phyloP scores from a whole-genome alignment of 257 asterid species.

The Solanum pinnatisectum region DNA sequence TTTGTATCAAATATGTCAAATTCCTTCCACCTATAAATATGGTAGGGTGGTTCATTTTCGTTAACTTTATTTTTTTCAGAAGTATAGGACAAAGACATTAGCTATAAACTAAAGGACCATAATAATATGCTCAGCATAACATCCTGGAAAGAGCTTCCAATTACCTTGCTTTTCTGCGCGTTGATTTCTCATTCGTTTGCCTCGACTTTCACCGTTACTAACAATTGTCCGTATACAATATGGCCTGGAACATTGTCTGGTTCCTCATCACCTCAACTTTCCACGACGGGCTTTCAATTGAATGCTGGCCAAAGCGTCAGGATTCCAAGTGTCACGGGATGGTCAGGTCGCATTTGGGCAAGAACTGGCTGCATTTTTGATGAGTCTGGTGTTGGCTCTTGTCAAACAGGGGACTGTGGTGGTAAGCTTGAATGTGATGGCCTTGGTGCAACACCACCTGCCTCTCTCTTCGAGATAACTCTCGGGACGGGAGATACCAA shows the following conservation, averaged over 20 bases:
- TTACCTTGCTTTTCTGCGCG: slow-evolving; percentile 10
- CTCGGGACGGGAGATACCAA: slow-evolving; percentile 47
- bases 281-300: slow-evolving; percentile 65
- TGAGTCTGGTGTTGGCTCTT: slow-evolving; percentile 48
- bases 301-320: slow-evolving; percentile 45
- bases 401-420: slow-evolving; percentile 77
- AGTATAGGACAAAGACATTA: not conserved
- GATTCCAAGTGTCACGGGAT: slow-evolving; percentile 46
- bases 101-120: not conserved
- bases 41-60: not conserved
- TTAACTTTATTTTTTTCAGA: not conserved
- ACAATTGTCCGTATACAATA: slow-evolving; percentile 60
- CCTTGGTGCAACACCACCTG: slow-evolving; percentile 66
- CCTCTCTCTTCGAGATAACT: slow-evolving; percentile 77
- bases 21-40: slow-evolving; percentile 31
- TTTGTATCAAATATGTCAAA: slow-evolving; percentile 1
- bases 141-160: slow-evolving; percentile 4
- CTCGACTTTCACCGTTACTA: slow-evolving; percentile 39
- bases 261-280: slow-evolving; percentile 54
- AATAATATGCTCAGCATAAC: slow-evolving; percentile 25
- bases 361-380: slow-evolving; percentile 77
- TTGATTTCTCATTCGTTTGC: slow-evolving; percentile 22
- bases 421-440: slow-evolving; percentile 74
- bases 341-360: slow-evolving; percentile 90
- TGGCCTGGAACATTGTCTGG: slow-evolving; percentile 89